Percentiles rank a stretch among this genome's conserved stretches.
Evolutionary conservation across 2,329 filamentous ascomycete genomes (phyloP).

Genomic region (Xylaria sp.): DNA sequence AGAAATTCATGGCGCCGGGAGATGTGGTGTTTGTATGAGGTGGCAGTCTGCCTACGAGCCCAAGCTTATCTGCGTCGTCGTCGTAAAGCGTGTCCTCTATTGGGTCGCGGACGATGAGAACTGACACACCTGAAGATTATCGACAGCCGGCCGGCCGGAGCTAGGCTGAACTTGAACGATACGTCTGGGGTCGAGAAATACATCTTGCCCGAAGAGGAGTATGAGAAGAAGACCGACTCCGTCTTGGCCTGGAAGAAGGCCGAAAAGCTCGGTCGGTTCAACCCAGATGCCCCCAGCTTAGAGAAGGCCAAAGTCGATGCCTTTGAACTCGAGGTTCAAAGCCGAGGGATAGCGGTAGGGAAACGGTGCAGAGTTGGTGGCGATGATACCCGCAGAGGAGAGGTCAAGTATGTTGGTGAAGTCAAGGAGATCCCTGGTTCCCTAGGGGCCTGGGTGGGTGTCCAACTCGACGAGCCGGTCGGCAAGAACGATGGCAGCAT

Average conservation of each 20-base stretch:
- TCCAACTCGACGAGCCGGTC: constrained; percentile 76
- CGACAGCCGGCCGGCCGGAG: constrained; percentile 76
- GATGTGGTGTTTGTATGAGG: constrained; percentile 10
- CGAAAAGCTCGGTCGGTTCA: constrained; percentile 95
- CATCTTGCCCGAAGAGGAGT: constrained; percentile 81
- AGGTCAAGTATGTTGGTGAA: constrained; percentile 71
- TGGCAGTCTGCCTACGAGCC: constrained; percentile 8
- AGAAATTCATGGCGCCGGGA: constrained; percentile 5
- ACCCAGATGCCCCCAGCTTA: constrained; percentile 76
- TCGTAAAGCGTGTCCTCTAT: background rate
- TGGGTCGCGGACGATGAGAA: constrained; percentile 3
- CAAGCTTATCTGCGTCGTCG: constrained; percentile 4
- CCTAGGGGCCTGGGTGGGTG: constrained; percentile 70
- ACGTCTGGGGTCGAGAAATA: constrained; percentile 85
- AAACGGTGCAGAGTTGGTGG: constrained; percentile 67
- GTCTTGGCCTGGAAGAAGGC: constrained; percentile 94
- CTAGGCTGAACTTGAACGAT: constrained; percentile 80
- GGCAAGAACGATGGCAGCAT: constrained; percentile 83
- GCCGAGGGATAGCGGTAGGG: constrained; percentile 67
- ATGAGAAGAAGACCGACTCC: constrained; percentile 82
- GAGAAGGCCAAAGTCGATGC: constrained; percentile 73
- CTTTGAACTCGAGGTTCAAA: constrained; percentile 69
- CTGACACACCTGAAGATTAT: constrained; percentile 60
- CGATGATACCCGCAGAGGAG: constrained; percentile 70
- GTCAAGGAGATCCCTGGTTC: constrained; percentile 73